A percentile compares a stretch with the other conserved stretches of the same genome.
Evolutionary conservation across 169 alveolate species (phyloP).

Genomic region (Theileria orientalis): DNA sequence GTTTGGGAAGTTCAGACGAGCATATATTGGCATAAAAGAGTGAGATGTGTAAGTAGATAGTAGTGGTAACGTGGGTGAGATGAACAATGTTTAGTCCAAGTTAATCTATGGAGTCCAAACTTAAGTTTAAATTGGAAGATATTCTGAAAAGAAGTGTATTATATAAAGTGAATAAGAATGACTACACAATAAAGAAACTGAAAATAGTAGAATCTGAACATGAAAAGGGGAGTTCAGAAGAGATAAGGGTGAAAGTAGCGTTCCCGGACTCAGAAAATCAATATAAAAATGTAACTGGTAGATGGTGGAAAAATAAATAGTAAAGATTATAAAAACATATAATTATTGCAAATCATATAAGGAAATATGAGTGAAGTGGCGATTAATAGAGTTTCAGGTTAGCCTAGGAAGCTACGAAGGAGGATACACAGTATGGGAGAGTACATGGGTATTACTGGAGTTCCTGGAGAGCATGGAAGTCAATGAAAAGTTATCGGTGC

Average conservation of each 20-base stretch:
- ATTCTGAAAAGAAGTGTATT: not conserved
- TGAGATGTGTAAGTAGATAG: too few species aligned
- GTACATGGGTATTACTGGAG: constrained; percentile 50
- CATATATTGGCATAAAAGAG: too few species aligned
- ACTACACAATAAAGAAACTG: not conserved
- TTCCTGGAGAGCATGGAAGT: constrained; percentile 24
- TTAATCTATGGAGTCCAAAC: too few species aligned
- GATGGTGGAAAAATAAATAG: too few species aligned
- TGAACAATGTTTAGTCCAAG: too few species aligned
- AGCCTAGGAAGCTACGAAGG: constrained; percentile 48
- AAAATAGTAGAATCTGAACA: not conserved
- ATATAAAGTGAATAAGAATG: not conserved
- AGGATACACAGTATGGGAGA: constrained; percentile 66
- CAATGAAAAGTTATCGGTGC: not conserved
- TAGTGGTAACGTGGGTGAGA: too few species aligned
- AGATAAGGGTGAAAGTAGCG: not conserved
- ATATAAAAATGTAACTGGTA: not conserved
- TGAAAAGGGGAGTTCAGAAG: not conserved
- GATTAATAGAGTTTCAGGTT: constrained; percentile 29
- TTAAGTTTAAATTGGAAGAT: not conserved
- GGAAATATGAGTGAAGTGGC: not conserved
- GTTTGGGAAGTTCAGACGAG: too few species aligned
- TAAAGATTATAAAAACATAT: too few species aligned
- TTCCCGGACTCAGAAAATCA: not conserved
- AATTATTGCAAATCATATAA: too few species aligned